Evolutionary conservation across 1,284 basidiomycete genomes (phyloP).

Genomic region (Afroboletus lepidellus): DNA sequence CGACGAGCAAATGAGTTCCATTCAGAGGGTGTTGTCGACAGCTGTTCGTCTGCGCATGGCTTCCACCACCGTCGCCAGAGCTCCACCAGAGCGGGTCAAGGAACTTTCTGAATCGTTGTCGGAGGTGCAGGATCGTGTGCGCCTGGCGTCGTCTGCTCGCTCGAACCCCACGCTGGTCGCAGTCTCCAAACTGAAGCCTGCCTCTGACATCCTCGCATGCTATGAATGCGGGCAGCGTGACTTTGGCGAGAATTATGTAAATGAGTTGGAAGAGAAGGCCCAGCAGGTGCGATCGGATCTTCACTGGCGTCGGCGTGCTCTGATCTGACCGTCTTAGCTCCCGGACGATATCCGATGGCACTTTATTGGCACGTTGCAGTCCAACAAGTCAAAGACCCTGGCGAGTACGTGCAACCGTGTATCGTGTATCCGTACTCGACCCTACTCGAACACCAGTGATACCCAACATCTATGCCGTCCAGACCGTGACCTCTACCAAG

Average conservation of each 20-base stretch:
- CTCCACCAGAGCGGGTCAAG: conserved; percentile 35
- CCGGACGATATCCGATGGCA: conserved; percentile 91
- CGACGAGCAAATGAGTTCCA: not conserved
- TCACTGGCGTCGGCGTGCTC: not conserved
- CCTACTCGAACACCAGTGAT: conserved; percentile 53
- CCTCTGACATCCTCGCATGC: conserved; percentile 82
- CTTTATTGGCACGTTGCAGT: conserved; percentile 93
- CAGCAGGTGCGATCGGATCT: conserved; percentile 49
- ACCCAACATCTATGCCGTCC: conserved; percentile 86
- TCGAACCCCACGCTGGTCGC: conserved; percentile 63
- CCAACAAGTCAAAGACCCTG: conserved; percentile 92
- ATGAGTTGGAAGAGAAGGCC: conserved; percentile 92
- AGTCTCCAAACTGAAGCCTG: conserved; percentile 94
- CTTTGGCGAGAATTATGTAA: conserved; percentile 98
- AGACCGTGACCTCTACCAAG: conserved; percentile 89
- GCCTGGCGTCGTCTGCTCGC: conserved; percentile 34
- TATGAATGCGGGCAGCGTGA: conserved; percentile 81
- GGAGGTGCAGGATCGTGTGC: conserved; percentile 50
- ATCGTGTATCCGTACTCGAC: conserved; percentile 4
- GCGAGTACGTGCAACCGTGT: conserved; percentile 52
- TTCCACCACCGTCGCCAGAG: conserved; percentile 11
- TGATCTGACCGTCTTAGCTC: conserved; percentile 47
- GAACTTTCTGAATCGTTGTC: conserved; percentile 54
- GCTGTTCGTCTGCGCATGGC: conserved; percentile 16
- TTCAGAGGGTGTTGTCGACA: conserved; percentile 4